Evolutionary conservation across 2,329 filamentous ascomycete genomes (phyloP).

Genomic region (Trichoderma gracile): DNA sequence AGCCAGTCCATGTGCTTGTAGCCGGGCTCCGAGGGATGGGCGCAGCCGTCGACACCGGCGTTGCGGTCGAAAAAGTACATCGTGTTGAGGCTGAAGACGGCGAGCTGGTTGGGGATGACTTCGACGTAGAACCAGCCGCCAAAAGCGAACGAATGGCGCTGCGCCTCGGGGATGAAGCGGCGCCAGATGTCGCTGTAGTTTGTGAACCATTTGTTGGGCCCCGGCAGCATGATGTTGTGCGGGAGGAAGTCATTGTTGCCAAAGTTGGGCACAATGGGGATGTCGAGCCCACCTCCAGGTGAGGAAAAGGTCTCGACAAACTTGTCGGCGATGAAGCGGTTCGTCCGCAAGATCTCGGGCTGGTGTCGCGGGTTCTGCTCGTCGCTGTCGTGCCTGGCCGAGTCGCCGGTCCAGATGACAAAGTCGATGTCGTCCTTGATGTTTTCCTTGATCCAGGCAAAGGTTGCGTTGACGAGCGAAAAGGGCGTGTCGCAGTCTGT

Average conservation of each 20-base stretch:
- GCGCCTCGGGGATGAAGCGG: constrained; percentile 85
- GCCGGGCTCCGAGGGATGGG: constrained; percentile 75
- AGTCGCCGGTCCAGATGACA: constrained; percentile 90
- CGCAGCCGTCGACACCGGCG: constrained; percentile 88
- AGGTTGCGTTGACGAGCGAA: constrained; percentile 80
- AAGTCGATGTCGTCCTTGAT: constrained; percentile 81
- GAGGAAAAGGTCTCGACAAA: constrained; percentile 72
- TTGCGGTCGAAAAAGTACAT: constrained; percentile 96
- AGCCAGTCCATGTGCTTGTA: constrained; percentile 97
- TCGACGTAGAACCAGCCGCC: constrained; percentile 96
- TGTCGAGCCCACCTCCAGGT: constrained; percentile 57
- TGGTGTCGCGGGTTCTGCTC: constrained; percentile 74
- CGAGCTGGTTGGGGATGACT: constrained; percentile 80
- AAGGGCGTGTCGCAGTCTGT: constrained; percentile 86
- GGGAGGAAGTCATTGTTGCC: constrained; percentile 98
- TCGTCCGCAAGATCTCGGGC: constrained; percentile 74
- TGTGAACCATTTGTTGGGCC: constrained; percentile 84
- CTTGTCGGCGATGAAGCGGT: constrained; percentile 72
- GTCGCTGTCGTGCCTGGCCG: constrained; percentile 85
- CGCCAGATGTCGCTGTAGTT: constrained; percentile 78
- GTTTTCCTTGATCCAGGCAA: constrained; percentile 81
- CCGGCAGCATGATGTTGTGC: constrained; percentile 86
- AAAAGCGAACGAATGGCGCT: constrained; percentile 85
- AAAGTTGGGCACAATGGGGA: constrained; percentile 86
- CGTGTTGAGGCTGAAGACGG: constrained; percentile 93